Percentiles rank a stretch among this genome's conserved stretches.
Conservation (phyloP, 2,329 filamentous ascomycete genomes). For the Diaporthe vexans region DNA sequence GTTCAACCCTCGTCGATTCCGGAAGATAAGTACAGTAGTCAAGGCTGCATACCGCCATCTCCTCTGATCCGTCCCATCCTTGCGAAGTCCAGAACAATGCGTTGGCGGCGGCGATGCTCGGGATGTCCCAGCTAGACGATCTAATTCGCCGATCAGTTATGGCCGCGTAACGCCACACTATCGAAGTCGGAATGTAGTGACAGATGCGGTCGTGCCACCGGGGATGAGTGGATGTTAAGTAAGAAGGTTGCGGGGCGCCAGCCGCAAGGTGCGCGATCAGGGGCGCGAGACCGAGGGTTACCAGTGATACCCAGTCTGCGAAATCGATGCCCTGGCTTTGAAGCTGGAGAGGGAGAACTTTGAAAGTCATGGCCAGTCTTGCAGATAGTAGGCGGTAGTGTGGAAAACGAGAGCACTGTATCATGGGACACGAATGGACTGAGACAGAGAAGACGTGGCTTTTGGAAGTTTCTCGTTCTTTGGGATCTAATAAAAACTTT, state of each 20-base stretch:
- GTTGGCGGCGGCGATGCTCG: conserved; percentile 4
- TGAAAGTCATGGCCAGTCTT: background rate
- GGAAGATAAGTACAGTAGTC: conserved; percentile 15
- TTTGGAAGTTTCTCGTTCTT: background rate
- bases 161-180: conserved; percentile 22
- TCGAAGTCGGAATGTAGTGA: background rate
- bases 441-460: background rate
- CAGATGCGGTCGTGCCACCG: conserved; percentile 20
- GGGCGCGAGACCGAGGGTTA: conserved; percentile 19
- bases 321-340: background rate
- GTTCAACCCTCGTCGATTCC: background rate
- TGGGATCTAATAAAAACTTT: no score
- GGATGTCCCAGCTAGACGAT: background rate
- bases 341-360: background rate
- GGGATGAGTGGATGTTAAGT: background rate
- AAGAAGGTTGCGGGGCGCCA: conserved; percentile 22
- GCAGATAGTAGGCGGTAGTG: background rate
- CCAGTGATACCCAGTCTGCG: background rate
- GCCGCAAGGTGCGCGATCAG: conserved; percentile 24
- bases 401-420: background rate
- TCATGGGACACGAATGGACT: background rate
- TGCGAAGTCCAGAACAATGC: conserved; percentile 4
- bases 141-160: conserved; percentile 3
- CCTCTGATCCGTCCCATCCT: background rate
- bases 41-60: background rate